These are phyloP conservation scores for Fusarium palustre DNA, from an alignment of 2,329 filamentous ascomycete species.

Conservation along the genomic window DNA sequence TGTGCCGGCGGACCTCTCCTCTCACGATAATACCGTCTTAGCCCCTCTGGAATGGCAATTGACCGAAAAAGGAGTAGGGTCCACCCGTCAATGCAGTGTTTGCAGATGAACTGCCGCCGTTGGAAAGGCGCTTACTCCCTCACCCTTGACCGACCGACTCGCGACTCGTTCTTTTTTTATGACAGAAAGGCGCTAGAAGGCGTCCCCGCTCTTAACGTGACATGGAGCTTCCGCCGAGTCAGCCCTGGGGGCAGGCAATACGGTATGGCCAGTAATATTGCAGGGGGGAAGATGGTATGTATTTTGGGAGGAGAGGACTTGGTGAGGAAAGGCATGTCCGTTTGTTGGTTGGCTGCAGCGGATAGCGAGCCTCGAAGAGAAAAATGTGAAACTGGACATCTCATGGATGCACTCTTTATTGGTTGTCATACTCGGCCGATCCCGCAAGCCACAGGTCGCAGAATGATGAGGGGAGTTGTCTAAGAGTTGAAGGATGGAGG, in stretches of 20 bases:
- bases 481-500: too few species aligned
- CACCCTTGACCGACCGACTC: background rate
- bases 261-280: conserved; percentile 16
- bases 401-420: background rate
- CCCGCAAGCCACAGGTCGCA: conserved; percentile 11
- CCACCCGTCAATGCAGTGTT: conserved; percentile 25
- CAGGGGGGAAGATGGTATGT: background rate
- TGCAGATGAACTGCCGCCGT: conserved; percentile 33
- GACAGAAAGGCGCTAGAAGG: conserved; percentile 31
- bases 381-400: conserved; percentile 16
- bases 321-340: background rate
- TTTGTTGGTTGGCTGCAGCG: background rate
- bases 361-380: background rate
- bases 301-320: background rate
- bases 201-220: conserved; percentile 10
- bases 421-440: background rate
- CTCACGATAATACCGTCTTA: background rate
- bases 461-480: too few species aligned
- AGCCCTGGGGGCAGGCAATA: conserved; percentile 22
- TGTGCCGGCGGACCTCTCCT: conserved; percentile 5
- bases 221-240: background rate
- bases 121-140: conserved; percentile 23
- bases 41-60: background rate
- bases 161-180: conserved; percentile 18
- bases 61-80: conserved; percentile 19